Evolutionary conservation across 192 early-diverging fungal genomes (phyloP), one percentile per base, ranked within the genome.

Genomic region (Coemansia sp.): DNA sequence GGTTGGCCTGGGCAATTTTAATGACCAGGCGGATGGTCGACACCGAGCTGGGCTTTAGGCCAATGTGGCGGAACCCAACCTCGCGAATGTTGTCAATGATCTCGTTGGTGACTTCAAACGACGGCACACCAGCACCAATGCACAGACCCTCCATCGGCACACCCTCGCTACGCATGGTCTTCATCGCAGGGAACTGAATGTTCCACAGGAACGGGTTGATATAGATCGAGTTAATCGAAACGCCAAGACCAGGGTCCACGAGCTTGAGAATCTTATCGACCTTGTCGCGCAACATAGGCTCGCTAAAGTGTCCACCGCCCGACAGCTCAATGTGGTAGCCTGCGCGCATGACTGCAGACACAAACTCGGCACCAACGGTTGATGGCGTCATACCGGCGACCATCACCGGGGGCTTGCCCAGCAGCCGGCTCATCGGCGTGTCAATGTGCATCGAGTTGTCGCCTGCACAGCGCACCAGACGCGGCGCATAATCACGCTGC

Each of bases 131-230:
- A 37, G 94, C 94, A 62, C 91, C 94, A 49, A 94, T 85, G 63
- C 89, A 91, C 64, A 95, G 79, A 68, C 94, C 94, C 66, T 94
- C 94, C 88, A 96, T 93, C 25, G 94, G 94, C 23, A 94, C 81
- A 59, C 94, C 94, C 69, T 94, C 91, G 23, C 83, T 74, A 55
- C 94, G 88, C 87, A 96, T 90, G 46, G 88, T 79, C 70, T 86
- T 86, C 5, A 90, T 85, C 21, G 89, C 76, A 22, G 94, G 94
- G 74, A 91, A 93, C 74, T 96, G 94, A 36, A 58, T 71, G 21
- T 90, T 90, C 94, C 94, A 96, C 59, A 92, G 87, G 57, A 91
- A 85, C 34, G 91, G 90, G 71, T 94, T 96, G 36, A 96, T 72
- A 82, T 92, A 96, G 28, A 96, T 75, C 38, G 90, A 90, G 77